A percentile compares a stretch with the other conserved stretches of the same genome.
phyloP scores from a whole-genome alignment of 1,284 basidiomycete genomes.

The Sporisorium exsertum region DNA sequence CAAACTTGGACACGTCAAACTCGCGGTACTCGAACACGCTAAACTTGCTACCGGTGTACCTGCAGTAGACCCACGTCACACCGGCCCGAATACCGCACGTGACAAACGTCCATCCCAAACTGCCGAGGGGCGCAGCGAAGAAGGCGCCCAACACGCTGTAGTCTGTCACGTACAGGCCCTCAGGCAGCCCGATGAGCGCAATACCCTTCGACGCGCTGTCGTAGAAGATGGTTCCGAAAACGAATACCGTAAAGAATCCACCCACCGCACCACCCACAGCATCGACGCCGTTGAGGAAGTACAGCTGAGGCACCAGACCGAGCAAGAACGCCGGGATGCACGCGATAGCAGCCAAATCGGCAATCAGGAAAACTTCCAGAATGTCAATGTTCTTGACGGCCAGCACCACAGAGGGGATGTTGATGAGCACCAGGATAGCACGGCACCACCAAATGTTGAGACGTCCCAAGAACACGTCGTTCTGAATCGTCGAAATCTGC shows the following conservation, averaged over 20 bases:
- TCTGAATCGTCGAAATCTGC: conserved; percentile 68
- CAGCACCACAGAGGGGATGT: conserved; percentile 65
- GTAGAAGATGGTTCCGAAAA: conserved; percentile 67
- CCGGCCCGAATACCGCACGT: conserved; percentile 50
- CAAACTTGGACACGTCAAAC: conserved; percentile 52
- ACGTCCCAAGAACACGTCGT: conserved; percentile 67
- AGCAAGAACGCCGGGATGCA: conserved; percentile 65
- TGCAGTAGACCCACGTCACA: conserved; percentile 42
- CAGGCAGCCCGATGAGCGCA: conserved; percentile 60
- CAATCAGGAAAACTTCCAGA: conserved; percentile 68
- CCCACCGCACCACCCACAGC: conserved; percentile 67
- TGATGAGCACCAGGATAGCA: conserved; percentile 60
- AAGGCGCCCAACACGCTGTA: conserved; percentile 68
- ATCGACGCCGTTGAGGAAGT: conserved; percentile 67
- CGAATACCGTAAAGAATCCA: conserved; percentile 68
- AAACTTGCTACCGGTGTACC: conserved; percentile 42
- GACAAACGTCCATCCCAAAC: conserved; percentile 61
- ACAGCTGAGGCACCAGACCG: conserved; percentile 60
- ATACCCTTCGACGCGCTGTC: conserved; percentile 56
- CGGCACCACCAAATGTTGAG: conserved; percentile 69
- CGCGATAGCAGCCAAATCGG: conserved; percentile 66
- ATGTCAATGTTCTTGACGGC: conserved; percentile 68
- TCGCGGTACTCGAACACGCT: conserved; percentile 52
- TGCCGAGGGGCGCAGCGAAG: conserved; percentile 65
- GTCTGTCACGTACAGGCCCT: conserved; percentile 66